Conservation (phyloP, 257 asterid species). For the Petunia secreta region DNA sequence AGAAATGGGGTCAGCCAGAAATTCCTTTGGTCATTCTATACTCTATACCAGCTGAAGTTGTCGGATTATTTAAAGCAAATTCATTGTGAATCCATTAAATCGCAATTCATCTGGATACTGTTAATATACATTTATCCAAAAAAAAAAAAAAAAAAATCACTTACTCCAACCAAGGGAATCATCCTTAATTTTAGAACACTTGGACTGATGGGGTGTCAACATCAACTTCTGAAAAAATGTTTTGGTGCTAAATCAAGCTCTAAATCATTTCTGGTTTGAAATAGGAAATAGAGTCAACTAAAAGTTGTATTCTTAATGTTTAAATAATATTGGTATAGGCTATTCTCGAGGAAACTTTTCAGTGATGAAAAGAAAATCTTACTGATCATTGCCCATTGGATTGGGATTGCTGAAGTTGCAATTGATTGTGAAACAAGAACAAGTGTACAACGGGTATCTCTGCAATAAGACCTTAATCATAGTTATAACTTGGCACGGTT, state of each 20-base stretch:
- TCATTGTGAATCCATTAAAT: not conserved
- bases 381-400: not conserved
- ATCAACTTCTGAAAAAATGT: not conserved
- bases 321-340: not conserved
- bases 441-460: not conserved
- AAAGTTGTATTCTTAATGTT: not conserved
- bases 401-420: not conserved
- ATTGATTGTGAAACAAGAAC: not conserved
- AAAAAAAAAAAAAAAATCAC: not conserved
- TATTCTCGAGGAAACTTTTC: not conserved
- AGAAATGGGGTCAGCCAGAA: not conserved
- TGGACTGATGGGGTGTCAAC: not conserved
- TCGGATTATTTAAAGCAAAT: not conserved
- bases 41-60: not conserved
- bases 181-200: not conserved
- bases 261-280: not conserved
- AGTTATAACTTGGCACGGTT: not conserved
- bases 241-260: not conserved
- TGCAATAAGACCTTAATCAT: not conserved
- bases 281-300: not conserved
- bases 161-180: not conserved
- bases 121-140: not conserved
- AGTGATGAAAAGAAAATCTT: not conserved
- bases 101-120: not conserved
- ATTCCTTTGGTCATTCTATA: not conserved